Base-by-base conservation (phyloP, 2,329 filamentous ascomycete species). In the Orbilia javanica region DNA sequence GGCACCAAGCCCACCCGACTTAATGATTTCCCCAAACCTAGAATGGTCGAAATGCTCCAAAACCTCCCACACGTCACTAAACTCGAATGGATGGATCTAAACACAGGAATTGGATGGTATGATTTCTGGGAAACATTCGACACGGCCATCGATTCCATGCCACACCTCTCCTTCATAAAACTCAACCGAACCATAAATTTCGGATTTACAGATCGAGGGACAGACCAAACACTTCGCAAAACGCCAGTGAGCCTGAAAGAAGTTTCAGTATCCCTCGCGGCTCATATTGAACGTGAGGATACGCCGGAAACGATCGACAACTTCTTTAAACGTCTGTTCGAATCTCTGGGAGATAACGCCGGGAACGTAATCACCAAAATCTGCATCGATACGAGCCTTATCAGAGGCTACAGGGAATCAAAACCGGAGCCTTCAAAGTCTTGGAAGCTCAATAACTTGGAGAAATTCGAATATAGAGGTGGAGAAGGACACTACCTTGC, bases 401-500 rank as follows among this genome's bases (percentile, higher is more conserved):
- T 22, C 4, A 39, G 25, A 5, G 20, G n/a, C 1, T n/a, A 11
- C 50, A 25, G 11, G 25, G 25, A 4, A 4, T 18, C 3, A 25
- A 10, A 29, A 27, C n/a, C 27, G 25, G 46, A 53, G 3, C 13
- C 18, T 46, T 46, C 63, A 13, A 29, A 36, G 29, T 50, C 29
- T 0, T 66, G 63, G 63, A 52, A n/a, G n/a, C 20, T 66, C 3
- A 53, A 25, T 2, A 66, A 53, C 42, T 29, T 66, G 13, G 63
- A 66, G 4, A 50, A 66, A 25, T n/a, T 66, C 10, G 29, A 34
- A 13, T 52, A 52, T 44, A 27, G 22, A 5, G 63, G 13, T 18
- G 22, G 20, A 5, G 15, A 27, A 7, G n/a, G 31, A 18, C 20
- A 52, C n/a, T 39, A 7, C 18, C 27, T 36, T 39, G 10, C 27